These are phyloP conservation scores for Skeletonema grethae DNA, from an alignment of 108 stramenopile genomes.

Conservation along the genomic window DNA sequence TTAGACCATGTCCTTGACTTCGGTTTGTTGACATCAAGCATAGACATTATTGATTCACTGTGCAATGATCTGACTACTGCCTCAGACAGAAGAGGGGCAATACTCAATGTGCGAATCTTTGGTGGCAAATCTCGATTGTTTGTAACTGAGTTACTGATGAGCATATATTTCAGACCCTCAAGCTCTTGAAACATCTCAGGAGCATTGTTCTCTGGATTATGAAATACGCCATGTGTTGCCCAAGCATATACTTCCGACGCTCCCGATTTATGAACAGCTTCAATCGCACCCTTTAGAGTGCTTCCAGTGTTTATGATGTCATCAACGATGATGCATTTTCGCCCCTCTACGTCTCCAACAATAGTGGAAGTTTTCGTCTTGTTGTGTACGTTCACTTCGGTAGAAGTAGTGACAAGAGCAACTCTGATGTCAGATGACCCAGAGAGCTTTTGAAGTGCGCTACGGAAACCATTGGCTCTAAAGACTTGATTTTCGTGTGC, in stretches of 20 bases:
- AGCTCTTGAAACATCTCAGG: constrained; percentile 64
- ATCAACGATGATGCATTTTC: constrained; percentile 86
- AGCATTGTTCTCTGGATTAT: constrained; percentile 43
- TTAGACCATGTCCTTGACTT: neutral
- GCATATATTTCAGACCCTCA: constrained; percentile 70
- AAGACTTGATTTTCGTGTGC: constrained; percentile 86
- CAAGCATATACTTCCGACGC: constrained; percentile 81
- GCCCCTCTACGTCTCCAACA: constrained; percentile 77
- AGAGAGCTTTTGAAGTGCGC: constrained; percentile 73
- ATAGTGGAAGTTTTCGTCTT: constrained; percentile 29
- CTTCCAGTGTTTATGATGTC: constrained; percentile 87
- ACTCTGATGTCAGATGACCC: constrained; percentile 71
- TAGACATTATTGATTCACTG: constrained; percentile 73
- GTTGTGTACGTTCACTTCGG: constrained; percentile 18
- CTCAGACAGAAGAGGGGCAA: constrained; percentile 88
- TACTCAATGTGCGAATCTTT: constrained; percentile 82
- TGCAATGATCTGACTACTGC: constrained; percentile 83
- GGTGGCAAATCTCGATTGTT: constrained; percentile 49
- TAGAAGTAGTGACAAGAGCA: constrained; percentile 72
- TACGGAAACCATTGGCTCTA: constrained; percentile 78
- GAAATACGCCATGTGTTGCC: constrained; percentile 90
- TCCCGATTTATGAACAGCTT: constrained; percentile 62
- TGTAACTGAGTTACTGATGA: constrained; percentile 82
- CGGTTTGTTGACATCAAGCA: constrained; percentile 61
- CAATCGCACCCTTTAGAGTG: constrained; percentile 65